These are phyloP conservation scores for Agrostemma githago DNA, from an alignment of 148 eudicot species.

Conservation along the genomic window DNA sequence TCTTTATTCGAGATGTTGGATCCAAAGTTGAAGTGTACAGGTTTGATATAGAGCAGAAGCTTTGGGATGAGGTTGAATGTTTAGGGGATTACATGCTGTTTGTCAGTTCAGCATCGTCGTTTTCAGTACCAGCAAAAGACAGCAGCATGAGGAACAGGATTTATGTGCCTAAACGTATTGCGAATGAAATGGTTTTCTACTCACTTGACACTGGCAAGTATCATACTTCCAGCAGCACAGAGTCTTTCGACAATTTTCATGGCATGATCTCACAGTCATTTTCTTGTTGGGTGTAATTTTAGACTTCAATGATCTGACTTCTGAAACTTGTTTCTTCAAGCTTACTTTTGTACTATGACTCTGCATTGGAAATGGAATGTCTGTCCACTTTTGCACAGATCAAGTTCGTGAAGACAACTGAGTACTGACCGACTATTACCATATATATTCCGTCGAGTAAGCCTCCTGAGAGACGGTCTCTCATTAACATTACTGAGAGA, in stretches of 20 bases:
- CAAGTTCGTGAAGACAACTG: too few relatives aligned
- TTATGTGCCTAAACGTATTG: too few relatives aligned
- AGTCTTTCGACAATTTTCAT: neutral
- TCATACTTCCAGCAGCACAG: neutral
- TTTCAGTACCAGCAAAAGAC: neutral
- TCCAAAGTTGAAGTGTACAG: slow-evolving; percentile 6
- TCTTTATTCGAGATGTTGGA: neutral
- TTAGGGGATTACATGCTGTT: neutral
- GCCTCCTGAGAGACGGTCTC: too few relatives aligned
- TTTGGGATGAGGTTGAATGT: neutral
- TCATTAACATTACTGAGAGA: too few relatives aligned
- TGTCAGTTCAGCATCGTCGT: neutral
- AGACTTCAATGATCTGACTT: too few relatives aligned
- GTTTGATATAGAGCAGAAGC: neutral
- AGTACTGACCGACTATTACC: too few relatives aligned
- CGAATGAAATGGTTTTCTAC: neutral
- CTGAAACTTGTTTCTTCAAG: too few relatives aligned
- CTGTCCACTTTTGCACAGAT: too few relatives aligned
- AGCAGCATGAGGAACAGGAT: neutral
- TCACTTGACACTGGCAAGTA: neutral
- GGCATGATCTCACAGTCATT: neutral
- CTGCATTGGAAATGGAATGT: too few relatives aligned
- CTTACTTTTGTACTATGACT: too few relatives aligned
- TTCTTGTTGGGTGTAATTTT: neutral
- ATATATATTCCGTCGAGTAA: too few relatives aligned